Base-by-base conservation (phyloP, 106 monocot genomes). In the Dendrobium chrysotoxum region DNA sequence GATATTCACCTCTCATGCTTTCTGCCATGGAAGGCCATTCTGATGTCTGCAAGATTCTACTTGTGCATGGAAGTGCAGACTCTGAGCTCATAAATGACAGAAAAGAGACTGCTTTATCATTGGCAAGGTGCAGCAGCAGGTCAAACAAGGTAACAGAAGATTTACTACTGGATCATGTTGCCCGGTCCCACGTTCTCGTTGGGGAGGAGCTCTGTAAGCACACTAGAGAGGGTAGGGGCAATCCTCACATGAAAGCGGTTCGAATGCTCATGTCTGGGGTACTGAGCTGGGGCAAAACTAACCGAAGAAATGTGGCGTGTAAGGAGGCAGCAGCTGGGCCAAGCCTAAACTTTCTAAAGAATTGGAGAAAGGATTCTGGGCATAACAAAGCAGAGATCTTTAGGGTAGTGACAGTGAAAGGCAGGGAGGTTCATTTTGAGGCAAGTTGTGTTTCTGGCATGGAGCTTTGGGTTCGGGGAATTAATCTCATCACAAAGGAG, bases 381-480 rank as follows among this genome's bases (percentile, higher is more conserved):
- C 82, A 55, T 25, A 73, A 39, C 15, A 78, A 86, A 78, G 18
- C 42, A 5, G 25, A 54, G 50, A 79, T 88, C 25, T 86, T 90
- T 65, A 28, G 81, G 17, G 90, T 92, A 5, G 76, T 86, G 47
- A 86, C 90, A 15, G 30, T 74, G 7, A 79, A 50, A 13, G 88
- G 88, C 2, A 84, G 92, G 13, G 85, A 86, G 80, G 82, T 92
- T 12, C 88, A 92, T 83, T 92, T 92, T 57, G 88, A 92, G 76
- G 81, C 87, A 3, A 72, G 77, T 7, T 74, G 54, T 65, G 66
- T 35, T 21, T 78, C 42, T 38, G 45, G 44, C 53, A 39, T 89
- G 83, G 92, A 89, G 81, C 57, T 92, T 2, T 92, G 92, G 92
- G 89, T 92, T 30, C 82, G 84, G n/a, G 92, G 89, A 6, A 78